Base-by-base conservation (phyloP, 345 rosid genomes). In the Eucalyptus pauciflora region DNA sequence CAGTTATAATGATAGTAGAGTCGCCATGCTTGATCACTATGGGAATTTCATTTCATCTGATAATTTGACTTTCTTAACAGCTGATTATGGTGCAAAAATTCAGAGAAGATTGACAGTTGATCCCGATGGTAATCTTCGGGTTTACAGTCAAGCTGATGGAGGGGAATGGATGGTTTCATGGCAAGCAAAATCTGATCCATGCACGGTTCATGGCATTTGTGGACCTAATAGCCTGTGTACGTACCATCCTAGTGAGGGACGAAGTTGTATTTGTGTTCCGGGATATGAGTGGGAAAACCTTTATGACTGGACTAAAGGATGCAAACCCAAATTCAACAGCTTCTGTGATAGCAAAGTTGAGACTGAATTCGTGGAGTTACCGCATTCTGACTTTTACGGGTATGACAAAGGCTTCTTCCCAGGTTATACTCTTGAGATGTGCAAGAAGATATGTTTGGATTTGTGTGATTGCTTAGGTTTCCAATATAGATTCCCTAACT, bases 141-240 rank as follows among this genome's bases (percentile, higher is more conserved):
- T 86, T 29, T 89, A 89, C 86, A 89, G 90, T 46, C 54, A 2
- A 50, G 4, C 86, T n/a, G 67, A 27, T 4, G 52, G 24, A 37
- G 41, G 41, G 41, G 69, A 51, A 37, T 89, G 90, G 88, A 69
- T 4, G 14, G 88, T 89, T 50, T 46, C 86, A 22, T 89, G 88
- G 76, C 89, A 89, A 80, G 92, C 90, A 27, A 85, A 90, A 6
- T 71, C 87, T 5, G 51, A 86, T 9, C 92, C 91, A 1, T 91
- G 94, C 87, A 80, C 33, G 51, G 71, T 90, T 49, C 93, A 90
- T 89, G 94, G 93, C 43, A 86, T 89, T n/a, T 92, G 94, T 64
- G 94, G 94, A 27, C 89, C 88, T 6, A 91, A 92, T 86, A 89
- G 91, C 24, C 37, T 91, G 43, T 92, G 94, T 25, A 58, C 33